These are phyloP conservation scores for Nymphaea colorata DNA, from an alignment of 164 flowering plant species.

Conservation along the genomic window DNA sequence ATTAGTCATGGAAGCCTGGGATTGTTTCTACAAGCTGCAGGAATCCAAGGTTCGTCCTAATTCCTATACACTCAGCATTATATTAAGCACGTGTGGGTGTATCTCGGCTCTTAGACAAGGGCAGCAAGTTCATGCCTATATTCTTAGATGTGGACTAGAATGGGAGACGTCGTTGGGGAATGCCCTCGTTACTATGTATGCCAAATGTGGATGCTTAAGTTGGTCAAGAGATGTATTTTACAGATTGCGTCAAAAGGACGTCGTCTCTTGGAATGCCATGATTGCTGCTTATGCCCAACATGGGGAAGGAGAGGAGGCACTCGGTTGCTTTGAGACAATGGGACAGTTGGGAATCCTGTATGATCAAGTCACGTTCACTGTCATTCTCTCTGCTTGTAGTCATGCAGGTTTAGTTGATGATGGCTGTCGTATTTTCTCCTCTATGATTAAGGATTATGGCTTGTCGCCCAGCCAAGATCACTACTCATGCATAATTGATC, in stretches of 20 bases:
- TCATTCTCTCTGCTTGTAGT: constrained; percentile 61
- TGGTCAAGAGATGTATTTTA: constrained; percentile 34
- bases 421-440: constrained; percentile 32
- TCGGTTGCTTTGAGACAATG: constrained; percentile 32
- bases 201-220: constrained; percentile 43
- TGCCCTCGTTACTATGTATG: constrained; percentile 46
- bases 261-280: constrained; percentile 47
- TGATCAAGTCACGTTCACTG: constrained; percentile 49
- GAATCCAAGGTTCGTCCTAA: constrained; percentile 27
- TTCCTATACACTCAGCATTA: constrained; percentile 33
- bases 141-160: constrained; percentile 22
- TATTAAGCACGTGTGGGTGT: constrained; percentile 45
- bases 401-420: constrained; percentile 55
- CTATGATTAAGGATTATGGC: constrained; percentile 36
- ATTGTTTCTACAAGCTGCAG: constrained; percentile 30
- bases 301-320: constrained; percentile 50
- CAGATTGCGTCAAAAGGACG: constrained; percentile 30
- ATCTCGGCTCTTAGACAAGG: constrained; percentile 38
- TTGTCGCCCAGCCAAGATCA: constrained; percentile 43
- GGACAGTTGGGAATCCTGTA: constrained; percentile 21
- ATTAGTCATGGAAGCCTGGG: constrained; percentile 25
- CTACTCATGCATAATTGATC: constrained; percentile 46
- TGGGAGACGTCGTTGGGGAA: constrained; percentile 33
- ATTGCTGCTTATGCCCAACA: constrained; percentile 56
- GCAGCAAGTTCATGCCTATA: constrained; percentile 49